Conservation (phyloP, 495 filamentous ascomycete species). For the Penicillium fimorum region DNA sequence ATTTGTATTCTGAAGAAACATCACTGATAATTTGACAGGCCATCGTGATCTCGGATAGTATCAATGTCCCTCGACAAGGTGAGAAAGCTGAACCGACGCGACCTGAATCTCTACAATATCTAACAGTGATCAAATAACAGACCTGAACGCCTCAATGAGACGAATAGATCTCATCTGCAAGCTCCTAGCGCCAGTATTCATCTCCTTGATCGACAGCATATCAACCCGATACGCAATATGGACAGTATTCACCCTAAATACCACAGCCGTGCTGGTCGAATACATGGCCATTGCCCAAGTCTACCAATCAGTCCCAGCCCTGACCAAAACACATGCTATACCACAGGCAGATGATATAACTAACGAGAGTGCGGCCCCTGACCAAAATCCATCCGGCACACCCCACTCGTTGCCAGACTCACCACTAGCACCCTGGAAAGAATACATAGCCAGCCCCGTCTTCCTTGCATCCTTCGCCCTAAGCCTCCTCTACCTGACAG, state of each 20-base stretch:
- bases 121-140: conserved; percentile 4
- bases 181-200: conserved; percentile 58
- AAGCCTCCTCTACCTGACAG: conserved; percentile 58
- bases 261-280: conserved; percentile 48
- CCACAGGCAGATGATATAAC: neutral
- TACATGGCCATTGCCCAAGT: conserved; percentile 58
- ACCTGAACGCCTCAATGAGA: conserved; percentile 63
- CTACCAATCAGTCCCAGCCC: conserved; percentile 39
- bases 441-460: conserved; percentile 37
- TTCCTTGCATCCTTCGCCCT: conserved; percentile 56
- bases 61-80: neutral
- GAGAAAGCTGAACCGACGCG: neutral
- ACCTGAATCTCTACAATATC: neutral
- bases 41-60: neutral
- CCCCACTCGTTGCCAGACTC: neutral
- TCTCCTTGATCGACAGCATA: conserved; percentile 50
- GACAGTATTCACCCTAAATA: conserved; percentile 34
- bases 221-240: conserved; percentile 50
- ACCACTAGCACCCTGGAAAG: neutral
- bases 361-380: neutral
- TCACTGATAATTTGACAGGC: neutral
- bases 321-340: conserved; percentile 14
- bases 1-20: neutral
- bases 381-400: neutral
- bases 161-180: conserved; percentile 74